phyloP scores from a whole-genome alignment of 164 flowering plant species.

The Sextonia rubra region DNA sequence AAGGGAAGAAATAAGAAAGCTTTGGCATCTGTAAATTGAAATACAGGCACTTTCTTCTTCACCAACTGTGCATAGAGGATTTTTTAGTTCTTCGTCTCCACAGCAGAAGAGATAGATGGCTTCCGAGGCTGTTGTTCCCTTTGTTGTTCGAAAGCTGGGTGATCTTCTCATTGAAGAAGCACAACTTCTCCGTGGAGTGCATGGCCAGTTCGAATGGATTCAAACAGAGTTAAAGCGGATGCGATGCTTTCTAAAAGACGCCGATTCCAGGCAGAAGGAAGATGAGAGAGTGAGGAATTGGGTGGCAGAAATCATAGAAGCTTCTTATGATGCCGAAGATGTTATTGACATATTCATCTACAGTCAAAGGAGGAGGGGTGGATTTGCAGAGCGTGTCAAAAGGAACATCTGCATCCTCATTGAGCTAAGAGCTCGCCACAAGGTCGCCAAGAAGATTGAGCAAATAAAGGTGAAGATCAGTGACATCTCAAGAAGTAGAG shows the following conservation, averaged over 20 bases:
- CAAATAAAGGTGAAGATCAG: neutral
- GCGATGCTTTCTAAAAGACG: conserved; percentile 1
- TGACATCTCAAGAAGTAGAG: neutral
- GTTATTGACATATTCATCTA: neutral
- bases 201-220: neutral
- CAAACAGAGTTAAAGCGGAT: neutral
- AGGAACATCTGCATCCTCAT: neutral
- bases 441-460: neutral
- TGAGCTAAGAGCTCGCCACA: neutral
- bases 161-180: neutral
- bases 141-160: neutral
- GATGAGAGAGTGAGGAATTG: neutral
- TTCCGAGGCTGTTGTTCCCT: neutral
- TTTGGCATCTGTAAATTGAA: too few species aligned
- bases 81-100: neutral
- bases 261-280: neutral
- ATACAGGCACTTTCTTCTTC: too few species aligned
- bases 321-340: conserved; percentile 5
- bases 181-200: neutral
- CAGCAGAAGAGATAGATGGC: neutral
- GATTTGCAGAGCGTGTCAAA: neutral
- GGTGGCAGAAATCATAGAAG: neutral
- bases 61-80: too few species aligned
- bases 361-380: neutral
- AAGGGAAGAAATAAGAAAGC: too few species aligned